These are phyloP conservation scores for Datisca glomerata DNA, from an alignment of 306 rosid genomes.

Conservation along the genomic window DNA sequence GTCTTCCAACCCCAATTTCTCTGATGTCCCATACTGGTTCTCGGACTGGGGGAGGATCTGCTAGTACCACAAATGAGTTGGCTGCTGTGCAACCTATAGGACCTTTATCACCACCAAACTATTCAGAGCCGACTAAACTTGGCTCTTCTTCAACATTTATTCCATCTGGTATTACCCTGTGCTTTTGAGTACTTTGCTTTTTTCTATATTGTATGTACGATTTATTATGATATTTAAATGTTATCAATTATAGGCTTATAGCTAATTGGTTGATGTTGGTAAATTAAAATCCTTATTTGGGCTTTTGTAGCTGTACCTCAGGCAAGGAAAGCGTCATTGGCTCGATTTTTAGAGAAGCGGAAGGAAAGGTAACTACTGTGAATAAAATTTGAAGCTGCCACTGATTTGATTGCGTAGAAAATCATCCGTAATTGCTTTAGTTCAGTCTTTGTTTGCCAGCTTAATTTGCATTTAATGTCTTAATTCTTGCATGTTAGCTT, in stretches of 20 bases:
- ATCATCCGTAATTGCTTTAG: too few relatives aligned
- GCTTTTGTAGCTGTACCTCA: slow-evolving; percentile 64
- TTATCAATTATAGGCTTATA: too few relatives aligned
- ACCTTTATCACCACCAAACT: slow-evolving; percentile 27
- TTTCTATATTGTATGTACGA: background rate
- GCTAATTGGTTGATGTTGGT: slow-evolving; percentile 3
- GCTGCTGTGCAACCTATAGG: slow-evolving; percentile 25
- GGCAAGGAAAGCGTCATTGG: slow-evolving; percentile 89
- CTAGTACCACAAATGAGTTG: slow-evolving; percentile 23
- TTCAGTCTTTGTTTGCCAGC: too few relatives aligned
- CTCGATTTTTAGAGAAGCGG: slow-evolving; percentile 94
- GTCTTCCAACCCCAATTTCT: slow-evolving; percentile 33
- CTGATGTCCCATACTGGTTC: slow-evolving; percentile 20
- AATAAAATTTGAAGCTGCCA: too few relatives aligned
- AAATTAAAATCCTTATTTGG: background rate
- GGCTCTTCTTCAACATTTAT: slow-evolving; percentile 27
- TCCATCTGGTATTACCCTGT: slow-evolving; percentile 42
- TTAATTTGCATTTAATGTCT: too few relatives aligned
- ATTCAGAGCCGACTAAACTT: slow-evolving; percentile 30
- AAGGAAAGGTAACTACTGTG: slow-evolving; percentile 65
- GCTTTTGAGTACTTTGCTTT: too few relatives aligned
- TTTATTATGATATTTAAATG: background rate
- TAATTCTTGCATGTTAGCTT: too few relatives aligned
- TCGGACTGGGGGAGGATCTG: slow-evolving; percentile 27
- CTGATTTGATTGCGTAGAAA: too few relatives aligned